These are phyloP conservation scores for Eutrema japonicum DNA, from an alignment of 345 rosid genomes.

Conservation along the genomic window DNA sequence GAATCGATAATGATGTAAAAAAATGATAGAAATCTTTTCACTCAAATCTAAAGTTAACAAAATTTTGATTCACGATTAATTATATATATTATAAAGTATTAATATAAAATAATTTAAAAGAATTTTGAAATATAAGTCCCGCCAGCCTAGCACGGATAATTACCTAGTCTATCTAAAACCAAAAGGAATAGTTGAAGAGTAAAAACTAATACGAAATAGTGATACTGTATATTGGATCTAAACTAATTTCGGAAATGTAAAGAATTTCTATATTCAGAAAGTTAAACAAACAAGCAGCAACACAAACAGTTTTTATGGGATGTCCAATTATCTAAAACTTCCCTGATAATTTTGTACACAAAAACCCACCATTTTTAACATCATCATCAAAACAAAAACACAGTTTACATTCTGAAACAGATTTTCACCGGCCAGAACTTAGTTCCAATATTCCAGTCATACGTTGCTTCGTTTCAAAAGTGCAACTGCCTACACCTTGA, in stretches of 20 bases:
- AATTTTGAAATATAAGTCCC: too few species aligned
- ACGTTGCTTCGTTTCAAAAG: conserved; percentile 38
- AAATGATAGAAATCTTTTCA: too few species aligned
- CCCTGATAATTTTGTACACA: conserved; percentile 26
- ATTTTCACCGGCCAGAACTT: conserved; percentile 4
- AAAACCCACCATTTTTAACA: conserved; percentile 1
- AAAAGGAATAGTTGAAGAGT: neutral
- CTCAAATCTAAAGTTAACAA: too few species aligned
- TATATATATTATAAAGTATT: too few species aligned
- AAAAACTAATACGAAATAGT: neutral
- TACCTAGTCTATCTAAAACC: too few species aligned
- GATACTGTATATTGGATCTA: neutral
- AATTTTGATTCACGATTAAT: too few species aligned
- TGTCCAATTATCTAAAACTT: conserved; percentile 21
- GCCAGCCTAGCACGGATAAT: too few species aligned
- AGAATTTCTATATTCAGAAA: conserved; percentile 40
- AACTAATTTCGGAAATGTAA: conserved; percentile 1
- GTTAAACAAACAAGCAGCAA: conserved; percentile 28
- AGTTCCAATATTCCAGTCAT: conserved; percentile 9
- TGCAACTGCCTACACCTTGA: conserved; percentile 58
- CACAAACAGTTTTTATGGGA: conserved; percentile 33
- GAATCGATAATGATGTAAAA: too few species aligned
- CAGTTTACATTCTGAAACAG: conserved; percentile 34
- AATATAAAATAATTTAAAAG: too few species aligned
- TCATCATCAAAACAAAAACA: conserved; percentile 22